Conservation (phyloP, 2,329 filamentous ascomycete species). For the Paecilomyces sp. region DNA sequence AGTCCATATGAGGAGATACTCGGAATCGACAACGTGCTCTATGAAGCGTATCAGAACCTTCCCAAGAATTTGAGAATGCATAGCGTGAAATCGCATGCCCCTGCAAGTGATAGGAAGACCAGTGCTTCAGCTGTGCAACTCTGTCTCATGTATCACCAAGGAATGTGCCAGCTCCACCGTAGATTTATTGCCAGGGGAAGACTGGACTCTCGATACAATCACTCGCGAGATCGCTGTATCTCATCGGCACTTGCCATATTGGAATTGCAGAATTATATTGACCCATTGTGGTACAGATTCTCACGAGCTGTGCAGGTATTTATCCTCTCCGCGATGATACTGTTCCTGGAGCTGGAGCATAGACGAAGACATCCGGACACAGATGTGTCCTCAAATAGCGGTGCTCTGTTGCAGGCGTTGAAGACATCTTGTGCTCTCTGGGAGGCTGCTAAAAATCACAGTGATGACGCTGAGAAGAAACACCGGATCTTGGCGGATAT, state of each 20-base stretch:
- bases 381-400: neutral
- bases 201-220: neutral
- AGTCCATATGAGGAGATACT: neutral
- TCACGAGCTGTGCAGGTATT: conserved; percentile 1
- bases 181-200: neutral
- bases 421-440: conserved; percentile 2
- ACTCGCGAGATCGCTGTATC: neutral
- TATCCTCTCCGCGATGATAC: conserved; percentile 3
- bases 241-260: conserved; percentile 1
- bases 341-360: conserved; percentile 5
- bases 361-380: conserved; percentile 1
- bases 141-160: neutral
- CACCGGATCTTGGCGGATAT: conserved; percentile 2
- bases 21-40: neutral
- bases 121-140: conserved; percentile 1
- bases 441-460: conserved; percentile 1
- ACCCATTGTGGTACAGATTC: conserved; percentile 3
- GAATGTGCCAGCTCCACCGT: neutral
- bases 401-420: conserved; percentile 2
- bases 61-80: neutral
- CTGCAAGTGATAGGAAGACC: neutral
- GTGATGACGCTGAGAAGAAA: conserved; percentile 2
- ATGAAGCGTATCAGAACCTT: neutral
- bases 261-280: conserved; percentile 1
- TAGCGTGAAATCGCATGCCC: neutral